Evolutionary conservation across 1,284 basidiomycete species (phyloP), one percentile per base, ranked within the genome.

Genomic region (Boletus nobilissimus): DNA sequence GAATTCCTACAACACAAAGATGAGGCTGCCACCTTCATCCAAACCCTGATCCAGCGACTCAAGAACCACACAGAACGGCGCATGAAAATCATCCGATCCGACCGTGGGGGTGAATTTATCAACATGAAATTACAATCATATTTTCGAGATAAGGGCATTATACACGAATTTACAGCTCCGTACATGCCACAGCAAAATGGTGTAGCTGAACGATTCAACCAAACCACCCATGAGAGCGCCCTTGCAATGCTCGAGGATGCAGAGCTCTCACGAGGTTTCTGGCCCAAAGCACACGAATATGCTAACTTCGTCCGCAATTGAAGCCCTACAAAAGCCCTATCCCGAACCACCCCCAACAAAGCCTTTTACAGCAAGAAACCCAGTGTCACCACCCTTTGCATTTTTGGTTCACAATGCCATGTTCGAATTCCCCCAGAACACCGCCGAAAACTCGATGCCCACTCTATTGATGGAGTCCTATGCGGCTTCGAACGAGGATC

Each of bases 1-100:
- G 72, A 81, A 22, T 80, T 66, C 32, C 63, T 80, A 1, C 29
- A 54, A 29, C 63, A 72, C 24, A 80, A 80, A 65, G 70, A 77
- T 7, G 60, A 79, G 7, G 70, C 70, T 5, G 2, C 70, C 26
- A 29, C 34, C 5, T 14, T n/a, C 34, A 72, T 72, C 43, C 63
- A 72, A 38, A 14, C n/a, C 13, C 40, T 63, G 3, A 71, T 72
- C n/a, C 11, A 72, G n/a, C 10, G 46, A 5, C 34, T 72, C 19
- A 46, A 72, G 26, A 72, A 5, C 16, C 32, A n/a, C 13, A 64
- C 36, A 5, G 43, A 22, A 5, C 32, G 5, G 22, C n/a, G 13
- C 18, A 29, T 72, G 3, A 72, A 72, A 54, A 32, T 29, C 16
- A 54, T 72, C 10, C 18, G 14, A 13, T 72, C 63, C 6, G 24